Percentiles rank a stretch among this genome's conserved stretches.
Conservation (phyloP, 345 rosid genomes). For the Eutrema yunnanense region DNA sequence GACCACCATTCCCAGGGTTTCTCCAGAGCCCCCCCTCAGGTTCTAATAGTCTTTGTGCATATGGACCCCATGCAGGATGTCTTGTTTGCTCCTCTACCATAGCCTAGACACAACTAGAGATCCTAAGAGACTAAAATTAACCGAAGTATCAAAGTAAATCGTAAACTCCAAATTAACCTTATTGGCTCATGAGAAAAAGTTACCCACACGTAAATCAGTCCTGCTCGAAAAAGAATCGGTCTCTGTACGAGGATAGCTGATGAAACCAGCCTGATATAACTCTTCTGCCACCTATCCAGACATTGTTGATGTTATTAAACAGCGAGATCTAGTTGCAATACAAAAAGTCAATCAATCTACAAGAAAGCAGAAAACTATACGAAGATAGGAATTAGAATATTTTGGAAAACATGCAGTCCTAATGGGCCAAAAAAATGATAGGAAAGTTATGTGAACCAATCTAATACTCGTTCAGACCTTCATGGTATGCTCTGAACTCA, state of each 20-base stretch:
- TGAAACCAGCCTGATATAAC: conserved; percentile 91
- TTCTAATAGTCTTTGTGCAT: conserved; percentile 75
- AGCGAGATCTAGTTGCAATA: neutral
- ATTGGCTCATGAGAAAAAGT: conserved; percentile 22
- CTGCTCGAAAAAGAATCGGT: conserved; percentile 79
- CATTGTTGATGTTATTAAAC: conserved; percentile 2
- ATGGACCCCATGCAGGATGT: conserved; percentile 90
- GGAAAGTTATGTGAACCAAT: neutral
- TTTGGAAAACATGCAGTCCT: neutral
- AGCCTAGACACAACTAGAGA: conserved; percentile 40
- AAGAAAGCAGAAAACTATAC: conserved; percentile 13
- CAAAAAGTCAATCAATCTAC: neutral
- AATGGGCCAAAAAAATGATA: neutral
- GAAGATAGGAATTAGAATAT: neutral
- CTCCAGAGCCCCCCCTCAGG: conserved; percentile 83
- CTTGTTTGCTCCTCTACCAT: conserved; percentile 81
- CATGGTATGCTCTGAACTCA: conserved; percentile 97
- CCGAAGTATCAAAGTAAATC: conserved; percentile 1
- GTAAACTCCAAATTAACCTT: neutral
- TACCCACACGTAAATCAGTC: conserved; percentile 89
- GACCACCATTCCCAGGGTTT: conserved; percentile 93
- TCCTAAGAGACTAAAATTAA: conserved; percentile 21
- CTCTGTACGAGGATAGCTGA: conserved; percentile 99
- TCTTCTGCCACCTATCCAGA: conserved; percentile 90
- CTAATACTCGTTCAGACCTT: conserved; percentile 43